Base-by-base conservation (phyloP, 805 yeast species). In the Hyphopichia homilentoma region DNA sequence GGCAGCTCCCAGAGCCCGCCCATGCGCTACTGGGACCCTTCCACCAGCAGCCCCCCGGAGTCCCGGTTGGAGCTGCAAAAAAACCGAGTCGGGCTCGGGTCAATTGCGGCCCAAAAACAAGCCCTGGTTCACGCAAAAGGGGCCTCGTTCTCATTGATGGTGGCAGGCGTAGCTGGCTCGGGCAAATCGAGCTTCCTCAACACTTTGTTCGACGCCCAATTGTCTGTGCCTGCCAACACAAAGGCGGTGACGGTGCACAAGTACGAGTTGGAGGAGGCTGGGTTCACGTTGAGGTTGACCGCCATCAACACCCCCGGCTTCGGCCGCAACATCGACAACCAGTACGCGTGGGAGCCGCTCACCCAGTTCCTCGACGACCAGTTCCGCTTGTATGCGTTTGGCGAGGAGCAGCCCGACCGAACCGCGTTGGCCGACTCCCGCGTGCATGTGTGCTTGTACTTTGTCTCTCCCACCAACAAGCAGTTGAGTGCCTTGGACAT, bases 381-480 rank as follows among this genome's bases (percentile, higher is more conserved):
- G 57, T 81, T 82, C 54, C 41, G 77, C 76, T 57, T 57, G 61
- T 59, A 79, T 74, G 71, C 77, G 32, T 48, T 77, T 41, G 95
- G 85, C 61, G 87, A 83, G 47, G 84, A 77, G 53, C 39, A 56
- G 59, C 47, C 66, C 1, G 34, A 44, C n/a, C 43, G 70, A 26
- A 17, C 28, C 3, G 32, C 39, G 4, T 29, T 68, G 35, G 45
- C 50, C 8, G 96, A 89, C 50, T 61, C 72, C 43, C 71, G 95
- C 34, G 81, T 90, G 24, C 96, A 90, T 62, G 84, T 80, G 21
- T 87, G 96, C 53, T 56, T 90, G 27, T 90, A 87, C 62, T 84
- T 90, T 53, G 67, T 90, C 33, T 70, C 77, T 5, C 90, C 95
- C 0, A 68, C 80, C 4, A 77, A 79, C 25, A 73, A 69, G 39